These are phyloP conservation scores for Pezicula neosporulosa DNA, from an alignment of 2,329 filamentous ascomycete genomes.

Conservation along the genomic window DNA sequence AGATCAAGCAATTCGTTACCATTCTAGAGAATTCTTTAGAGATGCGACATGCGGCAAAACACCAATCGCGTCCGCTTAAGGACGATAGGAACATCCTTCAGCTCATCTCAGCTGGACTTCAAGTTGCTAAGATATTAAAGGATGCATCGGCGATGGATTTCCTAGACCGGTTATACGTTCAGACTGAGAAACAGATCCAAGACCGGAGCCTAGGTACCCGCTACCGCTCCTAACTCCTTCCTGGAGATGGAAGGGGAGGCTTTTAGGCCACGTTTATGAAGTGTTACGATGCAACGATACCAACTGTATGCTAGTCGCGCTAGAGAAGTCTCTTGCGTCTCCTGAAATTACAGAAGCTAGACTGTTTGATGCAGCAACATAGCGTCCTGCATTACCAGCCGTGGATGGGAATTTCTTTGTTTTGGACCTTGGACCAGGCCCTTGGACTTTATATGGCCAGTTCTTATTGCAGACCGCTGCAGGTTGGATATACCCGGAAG, in stretches of 20 bases:
- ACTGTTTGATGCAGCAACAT: neutral
- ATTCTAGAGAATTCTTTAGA: constrained; percentile 85
- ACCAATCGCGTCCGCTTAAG: constrained; percentile 78
- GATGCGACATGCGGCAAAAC: constrained; percentile 81
- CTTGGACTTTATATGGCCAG: no score
- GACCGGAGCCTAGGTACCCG: constrained; percentile 46
- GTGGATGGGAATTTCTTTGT: neutral
- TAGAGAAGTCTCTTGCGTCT: neutral
- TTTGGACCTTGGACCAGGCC: neutral
- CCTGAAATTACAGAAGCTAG: neutral
- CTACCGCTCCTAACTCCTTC: constrained; percentile 17
- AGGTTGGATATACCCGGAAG: neutral
- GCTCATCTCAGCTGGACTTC: constrained; percentile 80
- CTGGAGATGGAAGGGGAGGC: neutral
- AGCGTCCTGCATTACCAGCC: neutral
- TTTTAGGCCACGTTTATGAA: neutral
- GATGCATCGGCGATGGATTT: constrained; percentile 82
- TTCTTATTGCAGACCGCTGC: no score
- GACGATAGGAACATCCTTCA: constrained; percentile 87
- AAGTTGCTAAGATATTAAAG: constrained; percentile 84
- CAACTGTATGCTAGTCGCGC: neutral
- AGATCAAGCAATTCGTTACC: constrained; percentile 89
- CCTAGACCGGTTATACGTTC: constrained; percentile 76
- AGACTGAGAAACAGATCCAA: constrained; percentile 76
- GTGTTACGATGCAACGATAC: neutral